Base-by-base conservation (phyloP, 2,329 filamentous ascomycete genomes). In the Monilinia vaccinii-corymbosi region DNA sequence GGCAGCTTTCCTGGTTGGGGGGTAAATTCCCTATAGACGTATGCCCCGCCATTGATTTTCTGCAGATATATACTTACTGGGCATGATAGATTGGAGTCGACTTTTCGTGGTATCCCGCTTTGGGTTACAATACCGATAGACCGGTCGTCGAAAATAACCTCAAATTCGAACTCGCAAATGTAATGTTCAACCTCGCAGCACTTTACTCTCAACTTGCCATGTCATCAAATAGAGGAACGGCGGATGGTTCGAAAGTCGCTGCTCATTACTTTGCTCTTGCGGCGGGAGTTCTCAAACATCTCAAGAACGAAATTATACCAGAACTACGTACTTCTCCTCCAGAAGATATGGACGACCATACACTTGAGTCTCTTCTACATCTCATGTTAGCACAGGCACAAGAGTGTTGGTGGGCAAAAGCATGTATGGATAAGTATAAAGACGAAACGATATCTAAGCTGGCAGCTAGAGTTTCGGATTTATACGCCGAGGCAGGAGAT, bases 361-460 rank as follows among this genome's bases (percentile, higher is more conserved):
- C 92, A 0, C 78, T 99, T 51, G 88, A 93, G 68, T 90, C 89
- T 56, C 76, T 97, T 49, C 83, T 89, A 67, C 84, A 93, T 72
- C 79, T 99, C 34, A 84, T 96, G 72, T 80, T 99, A 11, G 93
- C 92, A 1, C 91, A 99, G 72, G 92, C 88, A 32, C 94, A 99
- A 71, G 94, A 99, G 75, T 97, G 92, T 72, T 97, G 94, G 74
- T 99, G 94, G 94, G 88, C 94, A 67, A 97, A 96, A 72, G 93
- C 94, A 0, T 92, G 96, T 61, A 92, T 95, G 77, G 93, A 97
- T 71, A 86, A 87, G 28, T 85, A 96, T 75, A 97, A 96, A 73
- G 94, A 99, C 71, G 88, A 85, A 1, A 90, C 88, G 0, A 96
- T 99, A 63, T 89, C 94, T 2, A 94, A 95, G 72, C 79, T 99